Conservation (phyloP, 2,329 filamentous ascomycete species). For the Xylariaceae sp. region DNA sequence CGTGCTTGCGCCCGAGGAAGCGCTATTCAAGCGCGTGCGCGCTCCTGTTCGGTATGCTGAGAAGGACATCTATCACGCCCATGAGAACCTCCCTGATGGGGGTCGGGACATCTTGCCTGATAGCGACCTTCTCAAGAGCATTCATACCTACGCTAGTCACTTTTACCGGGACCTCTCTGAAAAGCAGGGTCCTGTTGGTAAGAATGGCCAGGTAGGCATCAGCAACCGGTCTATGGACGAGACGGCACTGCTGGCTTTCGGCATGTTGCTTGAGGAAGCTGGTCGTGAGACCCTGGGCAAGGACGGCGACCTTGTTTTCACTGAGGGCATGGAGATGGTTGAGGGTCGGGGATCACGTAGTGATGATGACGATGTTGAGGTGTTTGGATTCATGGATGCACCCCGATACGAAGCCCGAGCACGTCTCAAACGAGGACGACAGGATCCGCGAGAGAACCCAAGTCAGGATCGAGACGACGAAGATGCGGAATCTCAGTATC, state of each 20-base stretch:
- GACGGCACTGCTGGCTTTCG: slow-evolving; percentile 69
- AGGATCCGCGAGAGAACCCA: not conserved
- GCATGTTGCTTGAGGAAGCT: slow-evolving; percentile 69
- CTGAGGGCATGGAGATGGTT: slow-evolving; percentile 46
- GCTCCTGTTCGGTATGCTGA: slow-evolving; percentile 66
- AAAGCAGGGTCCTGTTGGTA: slow-evolving; percentile 12
- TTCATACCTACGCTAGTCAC: slow-evolving; percentile 63
- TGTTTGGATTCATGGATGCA: slow-evolving; percentile 25
- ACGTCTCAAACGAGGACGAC: slow-evolving; percentile 2
- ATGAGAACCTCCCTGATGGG: slow-evolving; percentile 48
- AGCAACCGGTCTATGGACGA: slow-evolving; percentile 67
- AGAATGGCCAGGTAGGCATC: slow-evolving; percentile 21
- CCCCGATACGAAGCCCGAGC: slow-evolving; percentile 18
- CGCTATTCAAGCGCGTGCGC: slow-evolving; percentile 59
- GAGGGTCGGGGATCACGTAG: slow-evolving; percentile 8
- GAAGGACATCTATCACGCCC: slow-evolving; percentile 64
- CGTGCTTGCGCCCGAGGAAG: slow-evolving; percentile 60
- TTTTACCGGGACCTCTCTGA: slow-evolving; percentile 51
- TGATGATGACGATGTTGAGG: slow-evolving; percentile 16
- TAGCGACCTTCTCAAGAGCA: slow-evolving; percentile 61
- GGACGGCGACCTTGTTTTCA: slow-evolving; percentile 66
- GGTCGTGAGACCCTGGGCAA: slow-evolving; percentile 55
- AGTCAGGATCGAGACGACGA: too few relatives aligned
- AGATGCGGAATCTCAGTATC: too few relatives aligned
- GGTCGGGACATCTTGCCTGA: slow-evolving; percentile 53